phyloP scores from a whole-genome alignment of 805 yeast genomes.

The Metschnikowia chrysomelidarum region DNA sequence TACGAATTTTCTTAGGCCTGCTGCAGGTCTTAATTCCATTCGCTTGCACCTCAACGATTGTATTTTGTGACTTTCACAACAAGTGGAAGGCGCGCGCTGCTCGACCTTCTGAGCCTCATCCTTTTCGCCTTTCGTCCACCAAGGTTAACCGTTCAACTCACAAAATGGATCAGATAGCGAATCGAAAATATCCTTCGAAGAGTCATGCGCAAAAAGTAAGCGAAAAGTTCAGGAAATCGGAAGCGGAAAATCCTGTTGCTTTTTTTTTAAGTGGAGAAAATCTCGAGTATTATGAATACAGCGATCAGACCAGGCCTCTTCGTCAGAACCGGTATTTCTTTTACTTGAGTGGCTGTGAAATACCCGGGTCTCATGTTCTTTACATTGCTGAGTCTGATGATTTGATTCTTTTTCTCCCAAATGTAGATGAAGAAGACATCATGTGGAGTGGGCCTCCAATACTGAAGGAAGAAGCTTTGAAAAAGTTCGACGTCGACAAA shows the following conservation, averaged over 20 bases:
- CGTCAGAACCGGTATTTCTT: constrained; percentile 91
- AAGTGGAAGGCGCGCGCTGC: no score
- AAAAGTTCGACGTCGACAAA: constrained; percentile 76
- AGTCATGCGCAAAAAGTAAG: constrained; percentile 62
- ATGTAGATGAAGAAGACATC: constrained; percentile 81
- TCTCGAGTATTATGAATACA: constrained; percentile 61
- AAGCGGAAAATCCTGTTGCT: constrained; percentile 26
- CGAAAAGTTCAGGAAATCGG: constrained; percentile 31
- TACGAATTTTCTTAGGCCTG: no score
- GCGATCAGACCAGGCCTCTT: constrained; percentile 75
- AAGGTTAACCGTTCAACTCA: no score
- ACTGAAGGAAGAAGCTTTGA: constrained; percentile 58
- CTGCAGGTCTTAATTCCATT: no score
- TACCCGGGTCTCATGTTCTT: constrained; percentile 72
- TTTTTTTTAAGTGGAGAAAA: constrained; percentile 63
- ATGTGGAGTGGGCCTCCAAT: constrained; percentile 96
- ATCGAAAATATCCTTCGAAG: constrained; percentile 75
- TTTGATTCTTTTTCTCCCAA: constrained; percentile 74
- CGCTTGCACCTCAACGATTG: no score
- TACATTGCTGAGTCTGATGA: constrained; percentile 53
- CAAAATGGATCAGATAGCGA: constrained; percentile 5
- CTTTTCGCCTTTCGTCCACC: no score
- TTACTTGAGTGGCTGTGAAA: constrained; percentile 78
- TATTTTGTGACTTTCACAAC: no score
- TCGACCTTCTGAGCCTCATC: no score